Conservation (phyloP, 2,329 filamentous ascomycete genomes). For the Monosporascus sp. region DNA sequence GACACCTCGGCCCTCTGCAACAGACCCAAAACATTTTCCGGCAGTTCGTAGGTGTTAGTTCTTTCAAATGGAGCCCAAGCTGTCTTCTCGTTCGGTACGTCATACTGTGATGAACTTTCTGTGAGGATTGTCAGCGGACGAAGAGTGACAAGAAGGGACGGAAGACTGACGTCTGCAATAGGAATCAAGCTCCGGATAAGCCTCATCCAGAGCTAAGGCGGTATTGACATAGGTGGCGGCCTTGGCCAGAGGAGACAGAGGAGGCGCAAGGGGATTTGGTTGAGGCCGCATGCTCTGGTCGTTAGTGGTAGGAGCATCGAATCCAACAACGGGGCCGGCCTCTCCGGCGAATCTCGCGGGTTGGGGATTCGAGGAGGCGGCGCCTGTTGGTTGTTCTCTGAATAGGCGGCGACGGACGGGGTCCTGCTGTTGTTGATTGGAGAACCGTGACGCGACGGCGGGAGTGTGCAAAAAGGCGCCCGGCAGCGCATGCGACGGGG, state of each 20-base stretch:
- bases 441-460: slow-evolving; percentile 49
- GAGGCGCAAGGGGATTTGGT: slow-evolving; percentile 28
- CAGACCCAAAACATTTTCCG: slow-evolving; percentile 86
- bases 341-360: slow-evolving; percentile 11
- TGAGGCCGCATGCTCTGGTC: slow-evolving; percentile 20
- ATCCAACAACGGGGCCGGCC: slow-evolving; percentile 10
- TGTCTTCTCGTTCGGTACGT: slow-evolving; percentile 60
- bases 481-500: slow-evolving; percentile 67
- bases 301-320: slow-evolving; percentile 14
- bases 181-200: slow-evolving; percentile 82
- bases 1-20: slow-evolving; percentile 83
- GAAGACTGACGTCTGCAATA: slow-evolving; percentile 75
- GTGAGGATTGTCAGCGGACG: slow-evolving; percentile 23
- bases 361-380: slow-evolving; percentile 10
- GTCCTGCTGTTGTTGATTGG: slow-evolving; percentile 32
- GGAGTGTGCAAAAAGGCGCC: slow-evolving; percentile 75
- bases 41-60: slow-evolving; percentile 80
- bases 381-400: slow-evolving; percentile 16
- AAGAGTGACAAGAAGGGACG: neutral
- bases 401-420: slow-evolving; percentile 50
- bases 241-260: slow-evolving; percentile 58
- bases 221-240: slow-evolving; percentile 81
- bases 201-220: slow-evolving; percentile 67
- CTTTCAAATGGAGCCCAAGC: slow-evolving; percentile 89
- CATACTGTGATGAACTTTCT: slow-evolving; percentile 91